Evolutionary conservation across 2,329 filamentous ascomycete species (phyloP), one percentile per base, ranked within the genome.

Genomic region (Aspergillus oerlinghausenensis): DNA sequence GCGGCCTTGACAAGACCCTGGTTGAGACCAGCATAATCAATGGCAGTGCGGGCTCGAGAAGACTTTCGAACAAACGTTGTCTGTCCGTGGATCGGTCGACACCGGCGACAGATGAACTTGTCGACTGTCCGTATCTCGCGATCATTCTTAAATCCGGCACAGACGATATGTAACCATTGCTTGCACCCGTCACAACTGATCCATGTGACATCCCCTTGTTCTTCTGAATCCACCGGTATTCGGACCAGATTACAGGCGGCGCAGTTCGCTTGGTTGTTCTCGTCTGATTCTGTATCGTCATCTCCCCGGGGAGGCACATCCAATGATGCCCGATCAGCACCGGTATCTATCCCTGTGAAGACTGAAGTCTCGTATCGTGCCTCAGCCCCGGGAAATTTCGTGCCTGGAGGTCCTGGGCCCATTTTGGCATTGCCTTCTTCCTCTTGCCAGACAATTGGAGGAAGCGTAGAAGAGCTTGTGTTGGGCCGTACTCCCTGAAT

Each of bases 21-120:
- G 63, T 88, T 85, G 43, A 88, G 75, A 50, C 85, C 84, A 51
- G 85, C 85, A 70, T 88, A 88, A 67, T 88, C 86, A 57, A 88
- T 87, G 17, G 83, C 81, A 35, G 83, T 84, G 64, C 86, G 83
- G 32, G 84, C 83, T 53, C 86, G 79, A 49, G 82, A 80, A 23
- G 86, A 88, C 67, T 88, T 88, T 59, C 86, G 83, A 49, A 88
- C 84, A 70, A 82, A 86, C 1, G 86, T 88, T 25, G 85, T 88
- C 63, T 81, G 80, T 21, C 86, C 86, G 70, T 84, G 80, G 11
- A 77, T 73, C 23, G 82, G 79, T 59, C 84, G 82, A 68, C 86
- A 88, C 53, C 73, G 70, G 52, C 74, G 74, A 69, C 86, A 88
- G 65, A 86, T 85, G 66, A 83, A 88, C 68, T 88, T 88, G 74